A percentile compares a stretch with the other conserved stretches of the same genome.
Evolutionary conservation across 768 basidiomycete species (phyloP).

Genomic region (Phylloporus sp.): DNA sequence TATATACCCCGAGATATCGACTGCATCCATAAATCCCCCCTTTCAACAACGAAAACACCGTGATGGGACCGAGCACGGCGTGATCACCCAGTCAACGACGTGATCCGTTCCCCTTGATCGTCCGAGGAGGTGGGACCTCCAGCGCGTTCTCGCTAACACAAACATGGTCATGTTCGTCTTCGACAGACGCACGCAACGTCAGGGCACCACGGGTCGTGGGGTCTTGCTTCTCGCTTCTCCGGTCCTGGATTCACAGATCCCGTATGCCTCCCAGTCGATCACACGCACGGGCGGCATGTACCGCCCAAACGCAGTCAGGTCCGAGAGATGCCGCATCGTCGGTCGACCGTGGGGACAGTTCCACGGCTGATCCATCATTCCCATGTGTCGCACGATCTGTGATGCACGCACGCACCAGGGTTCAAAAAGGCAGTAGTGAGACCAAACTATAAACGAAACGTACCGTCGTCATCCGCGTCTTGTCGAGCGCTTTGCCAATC

Average conservation of each 20-base stretch:
- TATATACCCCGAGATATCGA: too few relatives aligned
- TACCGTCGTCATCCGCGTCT: conserved; percentile 71
- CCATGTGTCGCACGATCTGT: conserved; percentile 77
- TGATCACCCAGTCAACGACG: neutral
- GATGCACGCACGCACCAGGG: neutral
- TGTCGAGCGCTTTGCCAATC: conserved; percentile 82
- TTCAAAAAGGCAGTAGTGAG: neutral
- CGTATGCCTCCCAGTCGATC: conserved; percentile 37
- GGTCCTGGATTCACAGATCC: conserved; percentile 3
- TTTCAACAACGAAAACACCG: too few relatives aligned
- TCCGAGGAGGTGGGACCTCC: neutral
- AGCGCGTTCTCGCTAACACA: neutral
- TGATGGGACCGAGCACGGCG: too few relatives aligned
- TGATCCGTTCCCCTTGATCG: neutral
- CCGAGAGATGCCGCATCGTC: conserved; percentile 73
- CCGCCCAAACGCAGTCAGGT: conserved; percentile 36
- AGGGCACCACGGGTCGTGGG: neutral
- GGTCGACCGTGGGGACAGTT: conserved; percentile 85
- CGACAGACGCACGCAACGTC: neutral
- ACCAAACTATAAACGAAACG: conserved; percentile 17
- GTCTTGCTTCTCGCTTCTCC: conserved; percentile 1
- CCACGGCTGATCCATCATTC: conserved; percentile 81
- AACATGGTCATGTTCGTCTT: too few relatives aligned
- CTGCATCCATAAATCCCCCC: too few relatives aligned
- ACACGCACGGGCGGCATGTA: conserved; percentile 8